Conservation (phyloP, 345 rosid species). For the Excoecaria agallocha region DNA sequence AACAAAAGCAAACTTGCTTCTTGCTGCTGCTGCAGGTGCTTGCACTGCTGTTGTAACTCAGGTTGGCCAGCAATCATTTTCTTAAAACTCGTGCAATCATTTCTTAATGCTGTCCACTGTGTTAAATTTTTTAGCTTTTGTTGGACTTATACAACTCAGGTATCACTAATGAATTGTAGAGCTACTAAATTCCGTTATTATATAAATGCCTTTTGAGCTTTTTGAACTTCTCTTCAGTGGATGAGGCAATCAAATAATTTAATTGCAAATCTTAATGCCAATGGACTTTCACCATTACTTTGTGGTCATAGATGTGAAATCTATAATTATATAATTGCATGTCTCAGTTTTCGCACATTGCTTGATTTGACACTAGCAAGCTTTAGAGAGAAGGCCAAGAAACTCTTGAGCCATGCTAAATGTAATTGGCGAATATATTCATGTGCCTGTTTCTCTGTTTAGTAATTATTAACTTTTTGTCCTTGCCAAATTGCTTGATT, state of each 20-base stretch:
- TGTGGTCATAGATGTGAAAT: not conserved
- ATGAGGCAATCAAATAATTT: constrained; percentile 7
- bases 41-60: constrained; percentile 73
- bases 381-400: not conserved
- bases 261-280: not conserved
- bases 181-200: not conserved
- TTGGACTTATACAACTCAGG: not conserved
- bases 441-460: not conserved
- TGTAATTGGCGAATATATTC: not conserved
- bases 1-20: constrained; percentile 67
- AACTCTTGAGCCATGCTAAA: not conserved
- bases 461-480: not conserved
- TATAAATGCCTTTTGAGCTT: not conserved
- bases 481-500: not conserved
- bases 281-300: not conserved
- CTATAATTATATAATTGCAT: not conserved
- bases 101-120: not conserved
- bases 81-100: not conserved
- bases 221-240: not conserved
- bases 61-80: constrained; percentile 32
- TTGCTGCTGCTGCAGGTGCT: constrained; percentile 92
- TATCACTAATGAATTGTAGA: not conserved
- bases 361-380: not conserved
- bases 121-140: not conserved
- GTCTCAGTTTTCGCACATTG: not conserved